A percentile compares a stretch with the other conserved stretches of the same genome.
phyloP scores from a whole-genome alignment of 345 rosid species.

The Toxicodendron radicans region DNA sequence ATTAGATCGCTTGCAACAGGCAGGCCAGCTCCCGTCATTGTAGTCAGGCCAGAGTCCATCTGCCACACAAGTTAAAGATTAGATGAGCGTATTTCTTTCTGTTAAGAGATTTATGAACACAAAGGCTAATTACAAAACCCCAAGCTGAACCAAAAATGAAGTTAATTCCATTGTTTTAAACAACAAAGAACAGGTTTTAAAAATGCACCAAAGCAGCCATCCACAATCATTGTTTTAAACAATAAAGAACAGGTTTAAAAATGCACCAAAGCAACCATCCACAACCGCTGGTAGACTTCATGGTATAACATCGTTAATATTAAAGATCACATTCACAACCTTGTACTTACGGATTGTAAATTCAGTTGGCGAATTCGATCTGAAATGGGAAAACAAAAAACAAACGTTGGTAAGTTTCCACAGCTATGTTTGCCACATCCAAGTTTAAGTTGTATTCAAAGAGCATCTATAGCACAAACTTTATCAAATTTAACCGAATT shows the following conservation, averaged over 20 bases:
- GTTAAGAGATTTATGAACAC: neutral
- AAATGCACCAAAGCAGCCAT: neutral
- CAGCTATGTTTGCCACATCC: neutral
- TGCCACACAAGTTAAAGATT: slow-evolving; percentile 25
- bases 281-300: neutral
- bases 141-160: neutral
- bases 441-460: neutral
- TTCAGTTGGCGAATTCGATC: slow-evolving; percentile 63
- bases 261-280: neutral
- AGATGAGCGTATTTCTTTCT: slow-evolving; percentile 9
- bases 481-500: too few relatives aligned
- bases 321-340: slow-evolving; percentile 4
- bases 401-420: slow-evolving; percentile 19
- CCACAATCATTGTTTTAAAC: neutral
- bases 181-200: neutral
- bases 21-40: slow-evolving; percentile 92
- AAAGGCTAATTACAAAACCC: neutral
- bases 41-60: slow-evolving; percentile 99
- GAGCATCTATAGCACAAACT: too few relatives aligned
- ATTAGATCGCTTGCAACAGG: slow-evolving; percentile 59
- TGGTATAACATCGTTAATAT: neutral
- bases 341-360: slow-evolving; percentile 92
- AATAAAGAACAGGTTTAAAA: neutral
- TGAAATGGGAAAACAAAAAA: slow-evolving; percentile 25
- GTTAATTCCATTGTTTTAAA: neutral